These are phyloP conservation scores for Fusarium sp. DNA, from an alignment of 2,329 filamentous ascomycete species.

Conservation along the genomic window DNA sequence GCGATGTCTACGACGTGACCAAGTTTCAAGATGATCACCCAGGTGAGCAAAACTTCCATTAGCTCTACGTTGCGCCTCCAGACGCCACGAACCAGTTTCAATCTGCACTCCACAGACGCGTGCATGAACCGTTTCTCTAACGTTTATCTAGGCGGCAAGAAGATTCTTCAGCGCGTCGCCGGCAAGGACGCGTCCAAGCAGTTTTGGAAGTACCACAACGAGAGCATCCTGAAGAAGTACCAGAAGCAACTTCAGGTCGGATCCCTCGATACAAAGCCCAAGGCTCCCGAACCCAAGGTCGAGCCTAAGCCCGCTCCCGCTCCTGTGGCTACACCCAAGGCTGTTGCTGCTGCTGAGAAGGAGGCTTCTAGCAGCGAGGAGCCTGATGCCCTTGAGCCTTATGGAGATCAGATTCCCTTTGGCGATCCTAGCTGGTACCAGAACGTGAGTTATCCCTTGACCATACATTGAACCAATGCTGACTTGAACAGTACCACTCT, in stretches of 20 bases:
- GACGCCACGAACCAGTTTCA: background rate
- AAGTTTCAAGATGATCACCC: conserved; percentile 89
- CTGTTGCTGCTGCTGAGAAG: conserved; percentile 54
- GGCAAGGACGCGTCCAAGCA: conserved; percentile 76
- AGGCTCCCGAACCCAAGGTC: conserved; percentile 85
- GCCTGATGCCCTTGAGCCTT: conserved; percentile 83
- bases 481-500: conserved; percentile 81
- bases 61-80: background rate
- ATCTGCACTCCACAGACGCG: background rate
- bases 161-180: conserved; percentile 72
- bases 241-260: conserved; percentile 81
- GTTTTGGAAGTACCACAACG: conserved; percentile 85
- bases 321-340: conserved; percentile 49
- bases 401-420: conserved; percentile 89
- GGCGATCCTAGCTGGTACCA: conserved; percentile 96
- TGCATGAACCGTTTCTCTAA: conserved; percentile 20
- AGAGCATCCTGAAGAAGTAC: conserved; percentile 90
- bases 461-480: background rate
- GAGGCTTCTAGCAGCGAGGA: conserved; percentile 59
- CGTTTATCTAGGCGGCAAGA: conserved; percentile 65
- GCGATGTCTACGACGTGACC: conserved; percentile 95
- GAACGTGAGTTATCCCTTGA: conserved; percentile 69
- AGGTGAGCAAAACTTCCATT: conserved; percentile 61
- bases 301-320: conserved; percentile 62
- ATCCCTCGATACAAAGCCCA: conserved; percentile 89